These are phyloP conservation scores for Rhodotorula sp. DNA, from an alignment of 1,284 basidiomycete genomes.

Conservation along the genomic window DNA sequence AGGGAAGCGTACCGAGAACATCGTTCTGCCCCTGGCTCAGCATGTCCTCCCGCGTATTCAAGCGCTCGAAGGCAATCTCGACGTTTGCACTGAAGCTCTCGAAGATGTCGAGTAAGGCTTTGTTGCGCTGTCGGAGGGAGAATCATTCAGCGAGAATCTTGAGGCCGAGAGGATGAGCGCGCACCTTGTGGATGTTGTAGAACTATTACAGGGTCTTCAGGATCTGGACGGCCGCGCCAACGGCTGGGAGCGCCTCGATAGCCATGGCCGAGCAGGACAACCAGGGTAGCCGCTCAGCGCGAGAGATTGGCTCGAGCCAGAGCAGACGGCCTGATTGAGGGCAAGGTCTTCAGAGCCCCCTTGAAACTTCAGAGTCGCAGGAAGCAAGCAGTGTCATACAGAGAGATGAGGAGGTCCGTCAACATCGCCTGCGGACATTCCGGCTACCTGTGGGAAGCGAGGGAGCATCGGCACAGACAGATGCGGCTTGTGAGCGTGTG, in stretches of 20 bases:
- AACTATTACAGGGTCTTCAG: slow-evolving; percentile 33
- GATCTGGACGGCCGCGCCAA: slow-evolving; percentile 28
- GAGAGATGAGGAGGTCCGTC: too few species aligned
- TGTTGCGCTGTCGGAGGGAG: slow-evolving; percentile 6
- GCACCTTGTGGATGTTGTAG: slow-evolving; percentile 11
- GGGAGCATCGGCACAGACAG: too few species aligned
- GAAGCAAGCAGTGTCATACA: too few species aligned
- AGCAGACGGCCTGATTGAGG: too few species aligned
- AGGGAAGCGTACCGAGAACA: slow-evolving; percentile 1
- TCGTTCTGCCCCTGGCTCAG: slow-evolving; percentile 19
- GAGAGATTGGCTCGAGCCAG: too few species aligned
- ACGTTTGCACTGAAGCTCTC: slow-evolving; percentile 32
- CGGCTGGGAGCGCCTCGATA: slow-evolving; percentile 11
- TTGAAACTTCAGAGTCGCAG: too few species aligned
- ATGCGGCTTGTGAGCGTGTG: neutral
- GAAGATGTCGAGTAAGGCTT: slow-evolving; percentile 34
- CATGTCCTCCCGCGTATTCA: slow-evolving; percentile 27
- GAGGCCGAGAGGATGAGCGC: neutral
- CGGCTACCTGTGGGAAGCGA: too few species aligned
- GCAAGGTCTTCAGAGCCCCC: too few species aligned
- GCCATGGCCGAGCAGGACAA: neutral
- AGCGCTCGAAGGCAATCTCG: slow-evolving; percentile 25
- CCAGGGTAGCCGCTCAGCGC: too few species aligned
- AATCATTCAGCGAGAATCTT: too few species aligned
- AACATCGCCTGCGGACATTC: too few species aligned